A percentile compares a stretch with the other conserved stretches of the same genome.
These are phyloP conservation scores for Aspergillus luchuensis DNA, from an alignment of 2,329 filamentous ascomycete species.

Conservation along the genomic window DNA sequence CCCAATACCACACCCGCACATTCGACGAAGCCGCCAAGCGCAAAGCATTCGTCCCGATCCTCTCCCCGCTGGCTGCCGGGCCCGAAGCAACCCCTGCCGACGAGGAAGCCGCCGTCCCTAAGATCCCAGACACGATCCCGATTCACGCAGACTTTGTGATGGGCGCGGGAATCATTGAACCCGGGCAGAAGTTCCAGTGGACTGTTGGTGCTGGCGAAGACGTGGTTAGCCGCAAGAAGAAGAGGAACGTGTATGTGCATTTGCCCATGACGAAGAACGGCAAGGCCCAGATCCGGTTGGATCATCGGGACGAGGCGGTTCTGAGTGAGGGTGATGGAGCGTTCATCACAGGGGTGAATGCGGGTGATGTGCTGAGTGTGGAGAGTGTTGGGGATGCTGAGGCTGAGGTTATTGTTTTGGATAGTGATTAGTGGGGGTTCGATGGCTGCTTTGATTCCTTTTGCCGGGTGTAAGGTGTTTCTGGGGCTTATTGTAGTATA, in stretches of 20 bases:
- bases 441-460: neutral
- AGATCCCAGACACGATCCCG: slow-evolving; percentile 69
- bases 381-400: slow-evolving; percentile 70
- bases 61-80: slow-evolving; percentile 73
- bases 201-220: slow-evolving; percentile 60
- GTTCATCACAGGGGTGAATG: slow-evolving; percentile 67
- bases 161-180: slow-evolving; percentile 72
- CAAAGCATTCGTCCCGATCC: slow-evolving; percentile 70
- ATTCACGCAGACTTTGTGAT: slow-evolving; percentile 84
- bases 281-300: slow-evolving; percentile 70
- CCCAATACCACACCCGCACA: slow-evolving; percentile 73
- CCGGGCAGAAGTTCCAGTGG: slow-evolving; percentile 69
- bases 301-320: slow-evolving; percentile 65
- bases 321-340: slow-evolving; percentile 79
- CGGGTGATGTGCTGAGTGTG: slow-evolving; percentile 64
- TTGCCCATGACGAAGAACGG: slow-evolving; percentile 76
- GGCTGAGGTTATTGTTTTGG: slow-evolving; percentile 69
- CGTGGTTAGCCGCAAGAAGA: slow-evolving; percentile 43
- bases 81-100: slow-evolving; percentile 61
- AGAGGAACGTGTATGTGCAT: slow-evolving; percentile 76
- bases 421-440: slow-evolving; percentile 54
- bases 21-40: slow-evolving; percentile 74
- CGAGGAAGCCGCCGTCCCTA: slow-evolving; percentile 65
- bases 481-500: neutral
- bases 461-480: neutral